phyloP scores from a whole-genome alignment of 2,329 filamentous ascomycete genomes.

The Aspergillus sp. region DNA sequence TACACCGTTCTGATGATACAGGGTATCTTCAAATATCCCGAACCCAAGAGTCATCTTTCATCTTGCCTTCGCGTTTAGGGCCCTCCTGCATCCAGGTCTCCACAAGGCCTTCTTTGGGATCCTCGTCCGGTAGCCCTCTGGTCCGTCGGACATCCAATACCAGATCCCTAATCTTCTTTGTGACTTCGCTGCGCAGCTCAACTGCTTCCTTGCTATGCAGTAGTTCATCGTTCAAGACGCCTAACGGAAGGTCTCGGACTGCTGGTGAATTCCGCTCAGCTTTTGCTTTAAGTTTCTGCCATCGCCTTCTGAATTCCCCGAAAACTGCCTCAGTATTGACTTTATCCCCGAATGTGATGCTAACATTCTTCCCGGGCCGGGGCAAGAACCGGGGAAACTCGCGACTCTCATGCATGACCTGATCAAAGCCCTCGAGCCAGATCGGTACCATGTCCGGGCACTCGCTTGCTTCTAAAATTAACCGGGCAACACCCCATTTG shows the following conservation, averaged over 20 bases:
- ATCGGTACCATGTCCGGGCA: slow-evolving; percentile 86
- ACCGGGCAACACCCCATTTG: slow-evolving; percentile 89
- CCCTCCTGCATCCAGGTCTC: slow-evolving; percentile 68
- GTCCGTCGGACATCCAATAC: slow-evolving; percentile 67
- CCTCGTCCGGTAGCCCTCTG: slow-evolving; percentile 69
- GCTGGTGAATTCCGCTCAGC: slow-evolving; percentile 40
- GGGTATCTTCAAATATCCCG: slow-evolving; percentile 45
- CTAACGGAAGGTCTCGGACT: slow-evolving; percentile 34
- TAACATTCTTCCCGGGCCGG: slow-evolving; percentile 59
- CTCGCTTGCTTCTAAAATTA: slow-evolving; percentile 83
- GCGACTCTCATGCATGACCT: slow-evolving; percentile 79
- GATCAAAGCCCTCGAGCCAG: slow-evolving; percentile 84
- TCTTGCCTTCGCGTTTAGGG: slow-evolving; percentile 46
- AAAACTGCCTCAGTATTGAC: slow-evolving; percentile 67
- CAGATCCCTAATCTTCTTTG: slow-evolving; percentile 66
- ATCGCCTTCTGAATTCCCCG: slow-evolving; percentile 65
- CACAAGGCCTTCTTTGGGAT: slow-evolving; percentile 65
- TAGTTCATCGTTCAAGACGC: slow-evolving; percentile 56
- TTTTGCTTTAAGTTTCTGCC: slow-evolving; percentile 57
- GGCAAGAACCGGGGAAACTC: slow-evolving; percentile 73
- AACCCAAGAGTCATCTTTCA: slow-evolving; percentile 54
- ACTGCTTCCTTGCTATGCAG: slow-evolving; percentile 67
- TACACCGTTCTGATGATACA: background rate
- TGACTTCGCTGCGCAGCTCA: slow-evolving; percentile 69
- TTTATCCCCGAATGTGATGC: slow-evolving; percentile 52